phyloP scores from a whole-genome alignment of 345 rosid species.

The Euclidium syriacum region DNA sequence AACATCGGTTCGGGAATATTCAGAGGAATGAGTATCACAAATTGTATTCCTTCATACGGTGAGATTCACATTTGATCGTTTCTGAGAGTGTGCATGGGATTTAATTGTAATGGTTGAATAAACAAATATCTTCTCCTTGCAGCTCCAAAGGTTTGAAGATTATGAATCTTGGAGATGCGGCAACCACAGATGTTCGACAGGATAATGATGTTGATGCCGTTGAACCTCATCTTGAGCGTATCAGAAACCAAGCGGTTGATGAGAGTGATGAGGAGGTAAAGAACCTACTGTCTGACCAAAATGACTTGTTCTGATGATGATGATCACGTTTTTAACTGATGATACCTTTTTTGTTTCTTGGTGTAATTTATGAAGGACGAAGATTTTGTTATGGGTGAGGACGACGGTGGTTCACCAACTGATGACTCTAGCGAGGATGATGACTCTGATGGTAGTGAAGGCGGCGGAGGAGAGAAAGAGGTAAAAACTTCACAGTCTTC shows the following conservation, averaged over 20 bases:
- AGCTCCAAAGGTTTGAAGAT: slow-evolving; percentile 87
- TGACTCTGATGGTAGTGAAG: slow-evolving; percentile 61
- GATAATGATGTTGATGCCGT: slow-evolving; percentile 78
- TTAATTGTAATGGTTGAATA: neutral
- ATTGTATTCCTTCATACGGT: slow-evolving; percentile 87
- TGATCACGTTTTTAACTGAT: no score
- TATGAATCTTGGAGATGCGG: slow-evolving; percentile 75
- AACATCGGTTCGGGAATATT: slow-evolving; percentile 89
- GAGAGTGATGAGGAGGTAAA: slow-evolving; percentile 97
- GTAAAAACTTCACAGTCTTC: slow-evolving; percentile 34
- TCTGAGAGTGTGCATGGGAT: no score
- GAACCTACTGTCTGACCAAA: no score
- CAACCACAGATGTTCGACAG: slow-evolving; percentile 50
- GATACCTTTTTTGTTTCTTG: no score
- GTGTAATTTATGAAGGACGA: slow-evolving; percentile 67
- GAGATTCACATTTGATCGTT: slow-evolving; percentile 18
- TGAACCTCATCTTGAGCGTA: slow-evolving; percentile 93
- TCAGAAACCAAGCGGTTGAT: slow-evolving; percentile 78
- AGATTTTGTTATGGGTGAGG: slow-evolving; percentile 71
- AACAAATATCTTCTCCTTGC: slow-evolving; percentile 20
- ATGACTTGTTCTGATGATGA: no score
- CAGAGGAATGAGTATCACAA: slow-evolving; percentile 96
- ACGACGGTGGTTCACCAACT: slow-evolving; percentile 90
- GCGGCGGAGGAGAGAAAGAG: slow-evolving; percentile 72
- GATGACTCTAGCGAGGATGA: slow-evolving; percentile 95